A percentile compares a stretch with the other conserved stretches of the same genome.
These are phyloP conservation scores for Ogataea sp. DNA, from an alignment of 805 yeast genomes.

Conservation along the genomic window DNA sequence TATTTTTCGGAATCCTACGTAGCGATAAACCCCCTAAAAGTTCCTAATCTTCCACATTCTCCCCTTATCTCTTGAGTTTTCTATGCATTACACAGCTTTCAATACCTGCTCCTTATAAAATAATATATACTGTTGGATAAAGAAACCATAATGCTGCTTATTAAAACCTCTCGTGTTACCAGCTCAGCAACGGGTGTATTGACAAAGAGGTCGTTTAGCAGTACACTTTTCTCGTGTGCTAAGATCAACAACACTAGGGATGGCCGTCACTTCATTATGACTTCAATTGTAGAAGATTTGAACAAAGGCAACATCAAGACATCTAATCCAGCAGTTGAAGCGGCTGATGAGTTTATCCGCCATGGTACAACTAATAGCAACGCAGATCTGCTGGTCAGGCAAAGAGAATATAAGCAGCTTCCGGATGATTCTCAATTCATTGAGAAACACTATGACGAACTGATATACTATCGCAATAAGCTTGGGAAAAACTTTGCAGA, in stretches of 20 bases:
- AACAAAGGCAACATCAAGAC: neutral
- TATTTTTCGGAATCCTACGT: too few relatives aligned
- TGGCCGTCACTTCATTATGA: constrained; percentile 10
- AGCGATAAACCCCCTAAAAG: too few relatives aligned
- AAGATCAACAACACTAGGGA: constrained; percentile 11
- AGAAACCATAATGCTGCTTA: too few relatives aligned
- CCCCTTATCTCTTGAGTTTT: too few relatives aligned
- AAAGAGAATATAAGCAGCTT: constrained; percentile 32
- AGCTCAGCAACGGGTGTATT: neutral
- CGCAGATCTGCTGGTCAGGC: constrained; percentile 4
- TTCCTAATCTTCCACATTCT: too few relatives aligned
- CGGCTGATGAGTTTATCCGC: constrained; percentile 15
- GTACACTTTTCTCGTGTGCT: constrained; percentile 3
- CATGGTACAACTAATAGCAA: constrained; percentile 6
- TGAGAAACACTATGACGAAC: constrained; percentile 38
- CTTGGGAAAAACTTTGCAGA: constrained; percentile 29
- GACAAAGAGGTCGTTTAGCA: neutral
- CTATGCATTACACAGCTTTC: too few relatives aligned
- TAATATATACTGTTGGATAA: too few relatives aligned
- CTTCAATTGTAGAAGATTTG: constrained; percentile 12
- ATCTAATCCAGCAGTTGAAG: constrained; percentile 16
- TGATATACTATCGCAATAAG: constrained; percentile 24
- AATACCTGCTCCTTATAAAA: too few relatives aligned
- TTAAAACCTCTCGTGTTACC: too few relatives aligned
- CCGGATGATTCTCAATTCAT: constrained; percentile 48